Conservation (phyloP, 768 basidiomycete genomes). For the Macrolepiota fuliginosa region DNA sequence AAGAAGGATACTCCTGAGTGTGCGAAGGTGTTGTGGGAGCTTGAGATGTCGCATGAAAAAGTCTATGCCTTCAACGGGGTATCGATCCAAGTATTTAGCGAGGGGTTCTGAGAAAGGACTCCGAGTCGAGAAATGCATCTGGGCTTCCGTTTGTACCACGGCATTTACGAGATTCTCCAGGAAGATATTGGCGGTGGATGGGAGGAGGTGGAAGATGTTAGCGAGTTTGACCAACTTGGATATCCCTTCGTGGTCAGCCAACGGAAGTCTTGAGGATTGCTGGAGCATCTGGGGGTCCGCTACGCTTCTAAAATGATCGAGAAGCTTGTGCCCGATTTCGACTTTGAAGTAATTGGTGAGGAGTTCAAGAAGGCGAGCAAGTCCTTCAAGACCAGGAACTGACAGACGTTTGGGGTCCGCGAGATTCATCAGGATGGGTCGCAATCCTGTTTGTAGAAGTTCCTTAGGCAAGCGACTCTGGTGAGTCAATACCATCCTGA, state of each 20-base stretch:
- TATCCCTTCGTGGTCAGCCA: slow-evolving; percentile 87
- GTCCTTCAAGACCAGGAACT: slow-evolving; percentile 87
- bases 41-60: slow-evolving; percentile 82
- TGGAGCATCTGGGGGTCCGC: slow-evolving; percentile 86
- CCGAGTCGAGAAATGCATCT: slow-evolving; percentile 84
- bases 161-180: slow-evolving; percentile 83
- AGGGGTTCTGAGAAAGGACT: slow-evolving; percentile 94
- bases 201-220: slow-evolving; percentile 96
- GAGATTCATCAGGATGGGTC: slow-evolving; percentile 96
- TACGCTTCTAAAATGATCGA: slow-evolving; percentile 93
- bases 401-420: slow-evolving; percentile 95
- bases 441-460: slow-evolving; percentile 88
- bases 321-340: slow-evolving; percentile 94
- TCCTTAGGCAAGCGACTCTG: slow-evolving; percentile 94
- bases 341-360: slow-evolving; percentile 99
- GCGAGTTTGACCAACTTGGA: slow-evolving; percentile 92
- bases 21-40: slow-evolving; percentile 77
- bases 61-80: slow-evolving; percentile 80
- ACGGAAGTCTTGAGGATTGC: slow-evolving; percentile 73
- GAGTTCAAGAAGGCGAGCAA: slow-evolving; percentile 90
- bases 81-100: slow-evolving; percentile 88
- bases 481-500: slow-evolving; percentile 83
- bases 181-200: slow-evolving; percentile 90
- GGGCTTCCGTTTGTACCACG: slow-evolving; percentile 89
- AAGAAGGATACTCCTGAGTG: slow-evolving; percentile 78